Base-by-base conservation (phyloP, 768 basidiomycete genomes). In the Psilocybe cubensis region DNA sequence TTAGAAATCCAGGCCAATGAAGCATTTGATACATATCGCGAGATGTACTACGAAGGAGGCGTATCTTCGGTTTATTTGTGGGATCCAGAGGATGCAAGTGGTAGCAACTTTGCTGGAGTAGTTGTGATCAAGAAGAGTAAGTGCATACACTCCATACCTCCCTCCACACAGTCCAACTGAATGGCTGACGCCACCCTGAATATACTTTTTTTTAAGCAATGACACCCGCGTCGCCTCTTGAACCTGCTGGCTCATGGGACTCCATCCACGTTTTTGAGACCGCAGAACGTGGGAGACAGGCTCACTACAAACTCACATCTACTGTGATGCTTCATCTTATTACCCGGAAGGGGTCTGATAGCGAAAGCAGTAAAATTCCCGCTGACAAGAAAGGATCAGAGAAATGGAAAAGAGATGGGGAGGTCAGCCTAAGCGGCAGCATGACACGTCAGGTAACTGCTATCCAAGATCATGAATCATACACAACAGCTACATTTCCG, bases 1-100 rank as follows among this genome's bases (percentile, higher is more conserved):
- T 79, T 99, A 23, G 97, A 99, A 72, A 87, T 95, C 55, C 79
- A 91, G 9, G 93, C 96, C 31, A 98, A 98, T 67, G 93, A 96
- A 60, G 96, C 95, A 9, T 98, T 99, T 67, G 95, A 97, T 69
- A 94, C 94, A 2, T 99, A 99, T 73, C 87, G 96, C 23, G 96
- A 98, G 74, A 85, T 98, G 96, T 99, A 99, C 79, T 99, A 87
- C 72, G 97, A 98, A 74, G 96, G 96, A n/a, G 97, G 97, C 3
- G 88, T 94, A 2, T 97, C 94, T 24, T 94, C 92, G 21, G 96
- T 97, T 14, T 99, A 96, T 73, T 85, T 99, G 18, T 99, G 97
- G 97, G 96, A 98, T 69, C 81, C 95, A 24, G 96, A 98, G 56
- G 96, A 98, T 65, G 61, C 65, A 17, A 68, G 62, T 33, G 63